A percentile compares a stretch with the other conserved stretches of the same genome.
Evolutionary conservation across 495 filamentous ascomycete species (phyloP).

Genomic region (Lasiosphaeriaceae sp.): DNA sequence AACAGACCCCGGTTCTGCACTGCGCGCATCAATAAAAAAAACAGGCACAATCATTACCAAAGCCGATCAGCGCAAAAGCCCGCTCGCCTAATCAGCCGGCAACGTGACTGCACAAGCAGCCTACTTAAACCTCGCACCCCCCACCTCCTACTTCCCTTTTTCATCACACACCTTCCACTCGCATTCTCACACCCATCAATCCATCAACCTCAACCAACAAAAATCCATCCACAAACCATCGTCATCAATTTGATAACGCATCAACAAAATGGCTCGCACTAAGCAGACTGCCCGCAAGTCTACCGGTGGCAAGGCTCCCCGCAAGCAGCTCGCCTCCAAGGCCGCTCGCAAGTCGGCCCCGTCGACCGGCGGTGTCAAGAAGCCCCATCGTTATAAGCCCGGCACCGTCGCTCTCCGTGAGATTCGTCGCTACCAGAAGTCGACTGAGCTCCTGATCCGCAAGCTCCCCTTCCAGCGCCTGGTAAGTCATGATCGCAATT

Average conservation of each 20-base stretch:
- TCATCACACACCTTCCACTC: constrained; percentile 36
- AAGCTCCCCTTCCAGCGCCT: constrained; percentile 99
- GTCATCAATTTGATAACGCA: constrained; percentile 48
- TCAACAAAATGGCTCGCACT: constrained; percentile 85
- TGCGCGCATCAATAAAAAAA: constrained; percentile 28
- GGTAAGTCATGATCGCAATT: constrained; percentile 43
- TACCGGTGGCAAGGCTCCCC: constrained; percentile 98
- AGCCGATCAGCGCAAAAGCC: constrained; percentile 8
- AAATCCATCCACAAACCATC: constrained; percentile 28
- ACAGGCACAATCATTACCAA: constrained; percentile 25
- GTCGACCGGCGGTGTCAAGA: constrained; percentile 85
- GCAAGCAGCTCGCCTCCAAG: constrained; percentile 82
- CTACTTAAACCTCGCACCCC: constrained; percentile 46
- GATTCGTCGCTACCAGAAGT: constrained; percentile 99
- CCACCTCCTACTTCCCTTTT: constrained; percentile 47
- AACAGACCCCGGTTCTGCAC: constrained; percentile 28
- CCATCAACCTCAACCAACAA: constrained; percentile 32
- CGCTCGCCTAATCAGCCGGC: constrained; percentile 43
- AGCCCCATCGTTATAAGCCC: constrained; percentile 99
- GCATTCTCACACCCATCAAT: constrained; percentile 27
- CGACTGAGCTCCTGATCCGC: constrained; percentile 99
- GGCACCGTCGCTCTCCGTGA: constrained; percentile 99
- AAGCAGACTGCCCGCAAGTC: constrained; percentile 99
- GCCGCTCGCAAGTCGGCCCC: constrained; percentile 53
- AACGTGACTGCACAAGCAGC: constrained; percentile 25